Base-by-base conservation (phyloP, 1,284 basidiomycete genomes). In the Polyporus tsugae region DNA sequence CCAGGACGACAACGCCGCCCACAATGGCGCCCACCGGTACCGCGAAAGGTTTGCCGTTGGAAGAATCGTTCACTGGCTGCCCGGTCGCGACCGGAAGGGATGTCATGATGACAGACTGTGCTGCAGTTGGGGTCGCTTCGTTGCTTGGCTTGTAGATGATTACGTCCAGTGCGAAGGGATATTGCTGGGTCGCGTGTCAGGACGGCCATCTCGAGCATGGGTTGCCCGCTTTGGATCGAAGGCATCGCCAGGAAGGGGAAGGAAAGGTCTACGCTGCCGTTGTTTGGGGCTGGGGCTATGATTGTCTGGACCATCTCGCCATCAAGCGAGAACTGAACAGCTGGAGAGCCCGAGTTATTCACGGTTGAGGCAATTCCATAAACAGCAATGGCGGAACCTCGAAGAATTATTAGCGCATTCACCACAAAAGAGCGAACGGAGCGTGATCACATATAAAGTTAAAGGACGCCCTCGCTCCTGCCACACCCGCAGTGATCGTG, bases 1-100 rank as follows among this genome's bases (percentile, higher is more conserved):
- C 44, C 19, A 72, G 36, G 11, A 72, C 39, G 1, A 67, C 71
- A 5, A 72, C 36, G 15, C 71, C 71, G 9, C 71, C 71, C 11
- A 72, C 67, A 53, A 72, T 72, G 9, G 69, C 60, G 6, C 71
- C 71, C 2, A 72, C 69, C 11, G 65, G 69, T 2, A 59, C 25
- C 2, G 64, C 38, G 1, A 64, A 65, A 9, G 61, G 64, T 1
- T 55, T 49, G 11, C 7, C 19, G 7, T n/a, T 25, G 3, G 42
- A 13, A 7, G 52, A 44, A 22, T 38, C 17, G 52, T 15, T 19
- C 11, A 44, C 60, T 15, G 66, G 22, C 11, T 60, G 46, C 0
- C 19, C 44, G 9, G 46, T 53, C 13, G 44, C 13, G 7, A 44
- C 2, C 15, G 71, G 66, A 19, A 70, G 63, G 33, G 39, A 52